Conservation (phyloP, 23 red algal genomes). For the Rhodosorus marinus region DNA sequence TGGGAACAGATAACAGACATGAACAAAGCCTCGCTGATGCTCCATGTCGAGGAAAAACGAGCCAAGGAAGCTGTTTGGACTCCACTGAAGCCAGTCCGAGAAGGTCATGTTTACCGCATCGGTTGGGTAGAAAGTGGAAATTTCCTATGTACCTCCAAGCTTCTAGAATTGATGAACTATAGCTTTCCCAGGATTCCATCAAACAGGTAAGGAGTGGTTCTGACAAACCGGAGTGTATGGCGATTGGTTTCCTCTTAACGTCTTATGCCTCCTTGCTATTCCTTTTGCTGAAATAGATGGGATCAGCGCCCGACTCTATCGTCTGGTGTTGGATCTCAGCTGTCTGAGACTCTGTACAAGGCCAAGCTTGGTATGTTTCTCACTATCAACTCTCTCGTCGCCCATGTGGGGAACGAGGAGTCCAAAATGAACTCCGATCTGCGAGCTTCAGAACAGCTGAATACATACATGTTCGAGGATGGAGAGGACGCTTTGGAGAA, state of each 20-base stretch:
- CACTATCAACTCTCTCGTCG: conserved; percentile 29
- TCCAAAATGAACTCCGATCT: conserved; percentile 42
- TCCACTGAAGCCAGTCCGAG: conserved; percentile 4
- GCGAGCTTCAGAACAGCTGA: conserved; percentile 1
- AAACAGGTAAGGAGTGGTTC: no score
- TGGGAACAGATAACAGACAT: conserved; percentile 25
- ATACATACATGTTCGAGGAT: conserved; percentile 22
- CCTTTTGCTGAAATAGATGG: conserved; percentile 14
- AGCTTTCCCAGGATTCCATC: no score
- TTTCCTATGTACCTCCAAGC: conserved; percentile 12
- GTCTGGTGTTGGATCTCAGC: conserved; percentile 32
- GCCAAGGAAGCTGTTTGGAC: conserved; percentile 54
- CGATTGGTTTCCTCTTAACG: no score
- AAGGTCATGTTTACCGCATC: conserved; percentile 1
- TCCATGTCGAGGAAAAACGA: conserved; percentile 54
- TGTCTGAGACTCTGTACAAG: conserved; percentile 21
- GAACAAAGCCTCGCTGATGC: conserved; percentile 49
- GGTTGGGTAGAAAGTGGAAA: conserved; percentile 75
- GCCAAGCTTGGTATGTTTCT: conserved; percentile 18
- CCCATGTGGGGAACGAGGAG: conserved; percentile 13
- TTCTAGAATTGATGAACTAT: conserved; percentile 30
- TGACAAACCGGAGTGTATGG: no score
- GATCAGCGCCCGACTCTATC: conserved; percentile 16
- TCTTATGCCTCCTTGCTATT: no score
- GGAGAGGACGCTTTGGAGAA: conserved; percentile 15